Evolutionary conservation across 176 grass and related monocot genomes (phyloP), one percentile per base, ranked within the genome.

Genomic region (Carex cristatella): DNA sequence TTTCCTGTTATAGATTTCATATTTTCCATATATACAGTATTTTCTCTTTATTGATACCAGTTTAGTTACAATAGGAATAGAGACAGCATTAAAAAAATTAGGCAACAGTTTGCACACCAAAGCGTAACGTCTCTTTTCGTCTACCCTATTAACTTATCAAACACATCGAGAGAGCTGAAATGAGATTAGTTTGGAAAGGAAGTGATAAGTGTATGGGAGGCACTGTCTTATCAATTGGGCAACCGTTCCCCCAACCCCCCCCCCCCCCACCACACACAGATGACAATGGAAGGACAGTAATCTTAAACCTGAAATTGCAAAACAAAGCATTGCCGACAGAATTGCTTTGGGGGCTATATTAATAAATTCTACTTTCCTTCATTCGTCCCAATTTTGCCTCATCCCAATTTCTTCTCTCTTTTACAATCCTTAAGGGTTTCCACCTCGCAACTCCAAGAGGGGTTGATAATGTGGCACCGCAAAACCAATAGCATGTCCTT

Each of bases 1-100:
- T 80, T 82, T 76, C 12, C 48, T 60, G 18, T 59, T 90, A 70
- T 57, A 79, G 74, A 79, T 61, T 87, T 30, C 59, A 65, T 54
- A 85, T 81, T 58, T 86, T 13, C 79, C 57, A 51, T 63, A 81
- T 83, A 61, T 27, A 44, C 2, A 79, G 62, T 80, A 79, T 14
- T 69, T 65, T 15, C 55, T 31, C 79, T 87, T 12, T 85, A 31
- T 48, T 35, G 6, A 46, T 61, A 88, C 9, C 58, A 86, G 27
- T 56, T 60, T 65, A 79, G 55, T 71, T 56, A 84, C 7, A 79
- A 60, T 63, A 64, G 55, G 27, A 19, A 76, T 32, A 55, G 48
- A 76, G 48, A 32, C 6, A 7, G 27, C 35, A 15, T 23, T 53
- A 31, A 13, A 31, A 55, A 51, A 55, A 55, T 28, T 76, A 8